phyloP scores from a whole-genome alignment of 305 asterid genomes.

The Solanum aculeatissimum region DNA sequence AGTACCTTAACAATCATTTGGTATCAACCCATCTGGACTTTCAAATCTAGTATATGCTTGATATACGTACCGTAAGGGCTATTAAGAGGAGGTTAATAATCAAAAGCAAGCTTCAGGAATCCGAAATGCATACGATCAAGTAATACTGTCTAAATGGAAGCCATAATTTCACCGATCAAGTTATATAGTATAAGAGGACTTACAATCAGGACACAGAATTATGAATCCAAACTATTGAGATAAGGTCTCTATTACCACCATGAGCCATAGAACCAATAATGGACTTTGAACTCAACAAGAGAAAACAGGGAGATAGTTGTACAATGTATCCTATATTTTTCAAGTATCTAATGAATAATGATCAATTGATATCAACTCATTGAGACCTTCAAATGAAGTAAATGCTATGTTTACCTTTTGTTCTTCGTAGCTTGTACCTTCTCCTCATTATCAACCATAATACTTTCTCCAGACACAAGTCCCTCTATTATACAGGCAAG shows the following conservation, averaged over 20 bases:
- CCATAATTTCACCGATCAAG: background rate
- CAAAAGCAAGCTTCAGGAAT: background rate
- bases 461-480: background rate
- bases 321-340: background rate
- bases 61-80: background rate
- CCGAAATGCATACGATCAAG: background rate
- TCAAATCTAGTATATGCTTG: background rate
- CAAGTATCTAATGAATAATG: background rate
- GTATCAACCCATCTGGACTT: background rate
- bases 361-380: background rate
- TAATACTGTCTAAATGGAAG: background rate
- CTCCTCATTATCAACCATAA: background rate
- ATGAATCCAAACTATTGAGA: background rate
- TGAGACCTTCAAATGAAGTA: background rate
- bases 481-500: background rate
- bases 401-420: background rate
- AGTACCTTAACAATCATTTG: background rate
- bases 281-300: background rate
- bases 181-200: background rate
- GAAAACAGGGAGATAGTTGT: background rate
- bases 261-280: background rate
- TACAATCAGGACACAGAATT: background rate
- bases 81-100: background rate
- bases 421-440: background rate
- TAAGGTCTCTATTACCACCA: background rate